Conservation (phyloP, 768 basidiomycete genomes). For the Suillus lakei region DNA sequence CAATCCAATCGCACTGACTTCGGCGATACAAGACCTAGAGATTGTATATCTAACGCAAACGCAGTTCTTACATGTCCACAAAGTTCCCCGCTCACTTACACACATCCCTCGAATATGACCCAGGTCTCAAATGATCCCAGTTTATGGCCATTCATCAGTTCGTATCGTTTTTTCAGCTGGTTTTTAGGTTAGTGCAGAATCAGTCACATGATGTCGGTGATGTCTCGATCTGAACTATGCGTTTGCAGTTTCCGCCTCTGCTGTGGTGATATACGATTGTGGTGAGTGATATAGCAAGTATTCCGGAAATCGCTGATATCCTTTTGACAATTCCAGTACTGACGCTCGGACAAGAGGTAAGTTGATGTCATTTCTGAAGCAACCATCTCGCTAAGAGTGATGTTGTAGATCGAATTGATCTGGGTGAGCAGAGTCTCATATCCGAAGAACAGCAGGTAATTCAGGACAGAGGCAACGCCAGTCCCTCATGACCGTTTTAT, state of each 20-base stretch:
- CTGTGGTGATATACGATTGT: neutral
- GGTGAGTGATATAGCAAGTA: neutral
- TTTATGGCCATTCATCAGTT: neutral
- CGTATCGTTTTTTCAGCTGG: neutral
- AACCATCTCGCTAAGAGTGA: neutral
- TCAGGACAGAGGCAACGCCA: neutral
- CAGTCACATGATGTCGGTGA: neutral
- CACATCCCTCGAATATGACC: neutral
- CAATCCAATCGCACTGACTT: too few species aligned
- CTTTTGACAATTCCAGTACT: neutral
- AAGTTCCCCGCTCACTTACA: neutral
- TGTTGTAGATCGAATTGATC: neutral
- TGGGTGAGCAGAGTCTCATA: neutral
- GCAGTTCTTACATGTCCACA: neutral
- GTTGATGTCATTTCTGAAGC: neutral
- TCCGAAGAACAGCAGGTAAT: neutral
- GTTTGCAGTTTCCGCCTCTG: neutral
- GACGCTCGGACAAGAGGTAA: neutral
- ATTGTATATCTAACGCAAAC: neutral
- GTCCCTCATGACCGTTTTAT: too few species aligned
- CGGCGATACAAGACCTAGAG: too few species aligned
- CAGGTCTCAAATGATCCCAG: neutral
- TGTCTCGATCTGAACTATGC: neutral
- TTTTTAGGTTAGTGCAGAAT: neutral
- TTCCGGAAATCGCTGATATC: neutral